These are phyloP conservation scores for Linum tenue DNA, from an alignment of 345 rosid genomes.

Conservation along the genomic window DNA sequence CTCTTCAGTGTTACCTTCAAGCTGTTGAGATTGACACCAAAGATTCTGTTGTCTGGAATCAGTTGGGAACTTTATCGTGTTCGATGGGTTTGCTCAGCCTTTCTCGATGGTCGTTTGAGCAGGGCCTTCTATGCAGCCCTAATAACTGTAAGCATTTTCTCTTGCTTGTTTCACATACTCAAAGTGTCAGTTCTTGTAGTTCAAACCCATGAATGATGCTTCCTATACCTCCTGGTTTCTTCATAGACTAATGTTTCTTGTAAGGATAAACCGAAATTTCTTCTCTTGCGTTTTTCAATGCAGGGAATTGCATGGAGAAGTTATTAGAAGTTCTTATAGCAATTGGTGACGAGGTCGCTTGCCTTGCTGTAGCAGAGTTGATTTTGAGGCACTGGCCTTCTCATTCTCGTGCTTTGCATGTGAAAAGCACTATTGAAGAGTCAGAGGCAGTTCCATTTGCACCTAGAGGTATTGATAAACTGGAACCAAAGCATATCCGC, in stretches of 20 bases:
- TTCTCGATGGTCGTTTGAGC: conserved; percentile 99
- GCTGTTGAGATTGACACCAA: conserved; percentile 94
- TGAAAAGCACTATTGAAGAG: conserved; percentile 68
- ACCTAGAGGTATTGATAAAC: conserved; percentile 90
- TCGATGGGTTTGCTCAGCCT: conserved; percentile 83
- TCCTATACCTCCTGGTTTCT: neutral
- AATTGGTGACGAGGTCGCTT: conserved; percentile 96
- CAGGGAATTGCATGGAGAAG: conserved; percentile 99
- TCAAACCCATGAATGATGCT: neutral
- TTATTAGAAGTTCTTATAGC: conserved; percentile 96
- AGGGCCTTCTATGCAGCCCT: conserved; percentile 96
- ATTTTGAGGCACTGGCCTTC: conserved; percentile 98
- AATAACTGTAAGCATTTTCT: conserved; percentile 61
- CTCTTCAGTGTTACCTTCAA: conserved; percentile 86
- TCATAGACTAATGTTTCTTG: conserved; percentile 2
- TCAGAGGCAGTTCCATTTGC: conserved; percentile 68
- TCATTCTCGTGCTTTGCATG: conserved; percentile 87
- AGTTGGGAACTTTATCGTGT: conserved; percentile 93
- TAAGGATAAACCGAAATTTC: neutral
- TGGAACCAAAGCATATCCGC: conserved; percentile 71
- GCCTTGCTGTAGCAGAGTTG: conserved; percentile 84
- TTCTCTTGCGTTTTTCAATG: conserved; percentile 10
- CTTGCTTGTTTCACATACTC: conserved; percentile 3
- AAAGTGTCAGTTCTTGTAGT: neutral
- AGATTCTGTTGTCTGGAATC: conserved; percentile 97